These are phyloP conservation scores for Microcera coccophila DNA, from an alignment of 2,329 filamentous ascomycete genomes.

Conservation along the genomic window DNA sequence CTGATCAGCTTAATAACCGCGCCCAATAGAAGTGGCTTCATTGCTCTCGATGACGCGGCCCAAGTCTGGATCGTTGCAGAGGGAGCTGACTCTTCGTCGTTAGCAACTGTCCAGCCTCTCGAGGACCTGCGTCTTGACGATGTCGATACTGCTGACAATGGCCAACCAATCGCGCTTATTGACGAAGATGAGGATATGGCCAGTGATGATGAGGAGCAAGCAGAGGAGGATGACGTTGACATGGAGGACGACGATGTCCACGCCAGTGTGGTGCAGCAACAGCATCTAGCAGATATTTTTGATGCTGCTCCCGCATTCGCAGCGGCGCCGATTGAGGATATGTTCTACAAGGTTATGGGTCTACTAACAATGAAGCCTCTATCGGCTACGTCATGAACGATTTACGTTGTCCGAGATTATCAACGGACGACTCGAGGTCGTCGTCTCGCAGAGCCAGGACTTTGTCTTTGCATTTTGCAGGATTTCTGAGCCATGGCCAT, in stretches of 20 bases:
- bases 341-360: slow-evolving; percentile 68
- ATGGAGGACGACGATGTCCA: slow-evolving; percentile 48
- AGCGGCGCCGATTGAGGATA: slow-evolving; percentile 67
- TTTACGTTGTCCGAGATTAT: too few relatives aligned
- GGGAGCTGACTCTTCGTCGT: slow-evolving; percentile 51
- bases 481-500: too few relatives aligned
- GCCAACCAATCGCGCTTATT: slow-evolving; percentile 30
- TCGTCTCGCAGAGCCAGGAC: too few relatives aligned
- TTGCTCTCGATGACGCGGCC: slow-evolving; percentile 71
- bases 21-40: slow-evolving; percentile 64
- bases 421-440: too few relatives aligned
- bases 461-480: too few relatives aligned
- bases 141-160: slow-evolving; percentile 26
- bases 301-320: slow-evolving; percentile 66
- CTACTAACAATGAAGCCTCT: slow-evolving; percentile 55
- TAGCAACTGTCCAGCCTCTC: slow-evolving; percentile 52
- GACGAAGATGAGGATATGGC: slow-evolving; percentile 41
- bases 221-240: slow-evolving; percentile 44
- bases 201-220: slow-evolving; percentile 42
- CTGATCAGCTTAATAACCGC: slow-evolving; percentile 66
- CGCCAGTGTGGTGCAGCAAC: slow-evolving; percentile 60
- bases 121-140: slow-evolving; percentile 50
- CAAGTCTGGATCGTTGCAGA: slow-evolving; percentile 64
- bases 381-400: slow-evolving; percentile 8
- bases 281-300: slow-evolving; percentile 67